Percentiles rank a stretch among this genome's conserved stretches.
phyloP scores from a whole-genome alignment of 1,284 basidiomycete genomes.

The Ustilago xerochloae region DNA sequence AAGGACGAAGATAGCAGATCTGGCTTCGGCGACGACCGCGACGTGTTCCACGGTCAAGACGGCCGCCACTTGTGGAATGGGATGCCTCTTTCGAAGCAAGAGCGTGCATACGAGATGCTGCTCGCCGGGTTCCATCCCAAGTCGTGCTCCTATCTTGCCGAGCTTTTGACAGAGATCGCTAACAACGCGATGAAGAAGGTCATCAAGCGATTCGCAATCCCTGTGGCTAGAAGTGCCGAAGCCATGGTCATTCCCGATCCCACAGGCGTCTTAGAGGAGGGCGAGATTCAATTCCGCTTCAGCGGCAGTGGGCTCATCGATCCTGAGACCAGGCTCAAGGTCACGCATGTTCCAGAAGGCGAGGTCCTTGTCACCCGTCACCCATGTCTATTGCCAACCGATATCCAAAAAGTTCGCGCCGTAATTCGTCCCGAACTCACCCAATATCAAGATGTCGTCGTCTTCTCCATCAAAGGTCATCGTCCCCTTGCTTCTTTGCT shows the following conservation, averaged over 20 bases:
- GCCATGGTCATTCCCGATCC: conserved; percentile 38
- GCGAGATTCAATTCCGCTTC: conserved; percentile 59
- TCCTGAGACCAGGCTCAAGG: conserved; percentile 26
- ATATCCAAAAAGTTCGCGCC: conserved; percentile 57
- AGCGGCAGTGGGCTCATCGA: conserved; percentile 38
- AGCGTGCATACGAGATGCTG: conserved; percentile 60
- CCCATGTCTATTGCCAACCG: conserved; percentile 62
- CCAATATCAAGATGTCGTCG: conserved; percentile 52
- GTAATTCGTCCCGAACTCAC: conserved; percentile 50
- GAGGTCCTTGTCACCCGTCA: conserved; percentile 56
- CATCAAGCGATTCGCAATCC: conserved; percentile 30
- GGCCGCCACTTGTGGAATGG: conserved; percentile 45
- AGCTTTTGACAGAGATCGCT: conserved; percentile 22
- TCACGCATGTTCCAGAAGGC: conserved; percentile 41
- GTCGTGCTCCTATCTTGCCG: conserved; percentile 37
- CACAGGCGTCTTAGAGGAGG: conserved; percentile 52
- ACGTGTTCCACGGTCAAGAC: conserved; percentile 24
- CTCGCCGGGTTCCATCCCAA: conserved; percentile 53
- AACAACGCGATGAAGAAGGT: conserved; percentile 28
- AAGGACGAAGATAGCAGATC: neutral
- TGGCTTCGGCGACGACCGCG: conserved; percentile 29
- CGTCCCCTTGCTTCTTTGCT: conserved; percentile 53
- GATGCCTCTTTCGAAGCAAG: conserved; percentile 48
- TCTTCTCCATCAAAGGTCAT: conserved; percentile 57
- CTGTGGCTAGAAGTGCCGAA: conserved; percentile 33